A percentile compares a stretch with the other conserved stretches of the same genome.
phyloP scores from a whole-genome alignment of 179 eudicot species.

The Gypsophila paniculata region DNA sequence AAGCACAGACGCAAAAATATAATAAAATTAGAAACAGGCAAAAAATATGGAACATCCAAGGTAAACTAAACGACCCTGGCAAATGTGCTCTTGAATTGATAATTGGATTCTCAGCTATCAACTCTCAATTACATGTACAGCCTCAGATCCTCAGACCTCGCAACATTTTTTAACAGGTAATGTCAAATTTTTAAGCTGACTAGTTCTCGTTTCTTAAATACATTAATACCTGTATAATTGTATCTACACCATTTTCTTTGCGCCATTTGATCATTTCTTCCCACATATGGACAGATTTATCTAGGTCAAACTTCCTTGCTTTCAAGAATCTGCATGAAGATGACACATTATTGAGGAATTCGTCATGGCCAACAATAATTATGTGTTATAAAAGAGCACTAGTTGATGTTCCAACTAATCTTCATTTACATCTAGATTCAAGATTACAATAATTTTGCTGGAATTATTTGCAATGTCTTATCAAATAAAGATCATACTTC shows the following conservation, averaged over 20 bases:
- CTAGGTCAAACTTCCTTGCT: constrained; percentile 91
- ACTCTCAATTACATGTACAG: constrained; percentile 14
- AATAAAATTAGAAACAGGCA: background rate
- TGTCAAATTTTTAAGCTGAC: background rate
- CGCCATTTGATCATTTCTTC: constrained; percentile 97
- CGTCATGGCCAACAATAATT: constrained; percentile 12
- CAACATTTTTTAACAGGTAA: background rate
- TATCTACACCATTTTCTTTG: constrained; percentile 72
- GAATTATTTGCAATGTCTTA: background rate
- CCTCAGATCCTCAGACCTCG: background rate
- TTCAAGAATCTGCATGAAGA: constrained; percentile 69
- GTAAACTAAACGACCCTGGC: background rate
- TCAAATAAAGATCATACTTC: background rate
- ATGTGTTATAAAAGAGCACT: background rate
- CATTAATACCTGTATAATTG: constrained; percentile 63
- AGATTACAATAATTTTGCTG: background rate
- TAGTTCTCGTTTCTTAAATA: constrained; percentile 8
- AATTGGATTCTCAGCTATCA: background rate
- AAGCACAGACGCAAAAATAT: background rate
- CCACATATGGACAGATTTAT: constrained; percentile 84
- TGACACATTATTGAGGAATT: constrained; percentile 18
- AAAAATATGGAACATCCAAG: background rate
- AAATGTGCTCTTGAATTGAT: background rate
- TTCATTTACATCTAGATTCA: constrained; percentile 1
- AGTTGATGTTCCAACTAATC: background rate